phyloP scores from a whole-genome alignment of 805 yeast species.

The Pichia kluyveri region DNA sequence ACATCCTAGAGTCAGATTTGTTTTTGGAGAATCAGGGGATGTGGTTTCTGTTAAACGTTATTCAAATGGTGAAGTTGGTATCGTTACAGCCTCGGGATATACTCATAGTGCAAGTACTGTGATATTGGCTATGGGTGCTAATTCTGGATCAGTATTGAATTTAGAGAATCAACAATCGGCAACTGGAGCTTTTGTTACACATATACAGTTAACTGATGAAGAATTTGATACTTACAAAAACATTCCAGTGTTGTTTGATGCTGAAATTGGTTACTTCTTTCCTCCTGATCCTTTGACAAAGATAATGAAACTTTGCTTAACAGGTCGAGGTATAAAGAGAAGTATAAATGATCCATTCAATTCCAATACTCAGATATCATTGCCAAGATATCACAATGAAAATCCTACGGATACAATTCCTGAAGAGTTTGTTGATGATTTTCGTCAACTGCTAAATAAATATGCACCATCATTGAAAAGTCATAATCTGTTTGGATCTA shows the following conservation, averaged over 20 bases:
- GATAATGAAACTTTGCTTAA: conserved; percentile 30
- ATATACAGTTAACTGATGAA: conserved; percentile 28
- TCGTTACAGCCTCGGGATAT: conserved; percentile 21
- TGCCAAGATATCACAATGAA: conserved; percentile 29
- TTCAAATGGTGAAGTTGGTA: conserved; percentile 10
- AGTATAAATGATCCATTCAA: conserved; percentile 10
- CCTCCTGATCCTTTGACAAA: conserved; percentile 35
- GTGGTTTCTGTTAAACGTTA: conserved; percentile 10
- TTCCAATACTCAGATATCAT: conserved; percentile 14
- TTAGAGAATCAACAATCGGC: conserved; percentile 27
- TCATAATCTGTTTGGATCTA: conserved; percentile 24
- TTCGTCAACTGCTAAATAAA: conserved; percentile 21
- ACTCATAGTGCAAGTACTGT: conserved; percentile 25
- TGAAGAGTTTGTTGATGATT: conserved; percentile 16
- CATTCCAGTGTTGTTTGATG: conserved; percentile 35
- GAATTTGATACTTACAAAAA: conserved; percentile 28
- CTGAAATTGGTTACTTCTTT: conserved; percentile 37
- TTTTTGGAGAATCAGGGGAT: conserved; percentile 24
- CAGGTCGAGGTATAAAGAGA: conserved; percentile 25
- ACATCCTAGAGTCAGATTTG: conserved; percentile 25
- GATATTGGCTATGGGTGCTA: conserved; percentile 32
- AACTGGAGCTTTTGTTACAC: conserved; percentile 30
- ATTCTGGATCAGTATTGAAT: conserved; percentile 28
- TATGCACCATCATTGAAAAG: conserved; percentile 30
- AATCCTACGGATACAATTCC: conserved; percentile 31